A percentile compares a stretch with the other conserved stretches of the same genome.
These are phyloP conservation scores for Trifolium repens DNA, from an alignment of 306 rosid genomes.

Conservation along the genomic window DNA sequence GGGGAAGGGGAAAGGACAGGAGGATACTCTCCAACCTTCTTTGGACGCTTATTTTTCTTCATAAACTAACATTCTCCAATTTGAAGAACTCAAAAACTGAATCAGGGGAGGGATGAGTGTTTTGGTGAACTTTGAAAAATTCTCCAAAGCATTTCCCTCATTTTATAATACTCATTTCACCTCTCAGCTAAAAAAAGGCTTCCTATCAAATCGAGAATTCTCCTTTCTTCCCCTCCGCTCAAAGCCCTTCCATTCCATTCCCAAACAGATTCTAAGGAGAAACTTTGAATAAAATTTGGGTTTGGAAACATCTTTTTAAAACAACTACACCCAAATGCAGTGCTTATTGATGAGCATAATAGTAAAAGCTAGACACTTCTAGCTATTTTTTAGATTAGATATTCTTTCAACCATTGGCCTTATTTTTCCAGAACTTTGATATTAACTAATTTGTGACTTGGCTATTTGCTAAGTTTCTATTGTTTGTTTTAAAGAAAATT, in stretches of 20 bases:
- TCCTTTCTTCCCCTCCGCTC: background rate
- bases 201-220: background rate
- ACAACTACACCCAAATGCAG: background rate
- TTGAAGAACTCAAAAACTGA: background rate
- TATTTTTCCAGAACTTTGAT: background rate
- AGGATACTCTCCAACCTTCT: background rate
- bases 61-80: background rate
- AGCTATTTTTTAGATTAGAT: background rate
- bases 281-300: conserved; percentile 25
- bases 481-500: background rate
- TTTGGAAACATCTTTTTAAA: conserved; percentile 19
- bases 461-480: conserved; percentile 21
- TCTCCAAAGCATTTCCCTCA: background rate
- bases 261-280: background rate
- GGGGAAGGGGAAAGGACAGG: background rate
- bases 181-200: background rate
- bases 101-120: background rate
- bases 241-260: background rate
- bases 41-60: background rate
- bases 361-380: background rate
- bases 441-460: conserved; percentile 3
- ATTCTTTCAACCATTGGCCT: background rate
- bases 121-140: background rate
- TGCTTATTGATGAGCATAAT: conserved; percentile 18
- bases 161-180: background rate